Base-by-base conservation (phyloP, 805 yeast genomes). In the Metschnikowia picachoensis region DNA sequence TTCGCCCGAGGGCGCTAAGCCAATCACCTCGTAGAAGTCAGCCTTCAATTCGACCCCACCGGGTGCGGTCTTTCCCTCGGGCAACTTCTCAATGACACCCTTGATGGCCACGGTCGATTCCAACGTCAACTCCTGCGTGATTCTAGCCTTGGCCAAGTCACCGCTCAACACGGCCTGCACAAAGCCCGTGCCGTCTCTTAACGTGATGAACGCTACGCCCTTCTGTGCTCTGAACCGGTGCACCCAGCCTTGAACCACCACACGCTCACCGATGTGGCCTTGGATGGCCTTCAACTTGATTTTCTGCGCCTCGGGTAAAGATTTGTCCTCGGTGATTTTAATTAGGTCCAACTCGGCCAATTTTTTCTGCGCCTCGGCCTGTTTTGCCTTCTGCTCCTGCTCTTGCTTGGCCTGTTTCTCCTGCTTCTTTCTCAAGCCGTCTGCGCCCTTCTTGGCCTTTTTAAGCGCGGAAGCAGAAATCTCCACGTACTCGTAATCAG, bases 31-130 rank as follows among this genome's bases (percentile, higher is more conserved):
- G 67, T 91, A 94, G 74, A 78, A 94, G 68, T 94, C 99, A 46
- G 83, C 97, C 51, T 78, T 77, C 59, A 95, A 78, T 72, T 94
- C 99, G 53, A 92, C 95, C 51, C 96, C 96, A 53, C 98, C 98
- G 48, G 97, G 97, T 9, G 99, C 99, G 55, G 85, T 75, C 68
- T 94, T 91, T 52, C 99, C 99, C 66, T 89, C 97, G 47, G 98
- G 98, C 40, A 95, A 76, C 59, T 85, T 80, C 66, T 79, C 78
- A 51, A 94, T 74, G 27, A 80, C 79, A 70, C 99, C 99, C 64
- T 78, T 86, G 48, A 94, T 70, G 41, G 82, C 65, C 30, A 95
- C 77, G 13, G 96, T 84, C 14, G 96, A 78, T 74, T 94, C 99
- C 57, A 92, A 70, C 10, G 99, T 92, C 62, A 95, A 77, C 48